Conservation (phyloP, 148 eudicot species). For the Rhododendron henanense region DNA sequence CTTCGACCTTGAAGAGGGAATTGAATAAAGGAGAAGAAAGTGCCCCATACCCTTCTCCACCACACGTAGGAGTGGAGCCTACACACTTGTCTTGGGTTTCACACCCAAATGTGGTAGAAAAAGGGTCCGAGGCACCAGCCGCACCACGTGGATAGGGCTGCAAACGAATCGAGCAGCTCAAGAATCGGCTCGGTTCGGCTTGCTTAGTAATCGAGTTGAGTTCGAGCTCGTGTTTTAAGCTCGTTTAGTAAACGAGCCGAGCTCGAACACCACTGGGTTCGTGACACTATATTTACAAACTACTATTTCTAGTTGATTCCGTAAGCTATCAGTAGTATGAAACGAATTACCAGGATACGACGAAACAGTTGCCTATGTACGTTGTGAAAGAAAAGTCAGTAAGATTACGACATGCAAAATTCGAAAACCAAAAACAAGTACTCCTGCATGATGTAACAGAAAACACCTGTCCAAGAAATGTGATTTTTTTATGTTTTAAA, state of each 20-base stretch:
- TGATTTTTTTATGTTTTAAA: no score
- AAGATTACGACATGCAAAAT: neutral
- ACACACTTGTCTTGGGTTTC: no score
- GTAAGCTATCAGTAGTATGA: neutral
- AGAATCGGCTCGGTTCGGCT: neutral
- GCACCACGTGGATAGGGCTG: neutral
- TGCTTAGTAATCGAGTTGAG: neutral
- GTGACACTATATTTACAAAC: neutral
- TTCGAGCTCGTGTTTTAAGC: no score
- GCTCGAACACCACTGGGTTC: no score
- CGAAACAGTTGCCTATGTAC: neutral
- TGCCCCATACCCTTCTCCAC: no score
- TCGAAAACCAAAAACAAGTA: neutral
- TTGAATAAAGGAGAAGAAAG: neutral
- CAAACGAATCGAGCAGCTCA: no score
- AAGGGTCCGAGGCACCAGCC: neutral
- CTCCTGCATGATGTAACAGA: neutral
- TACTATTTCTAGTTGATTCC: neutral
- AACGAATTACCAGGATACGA: neutral
- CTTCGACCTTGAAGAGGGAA: neutral
- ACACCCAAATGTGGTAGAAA: neutral
- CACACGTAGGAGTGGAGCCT: neutral
- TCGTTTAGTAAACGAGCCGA: neutral
- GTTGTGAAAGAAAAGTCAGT: neutral
- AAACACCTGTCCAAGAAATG: neutral